Evolutionary conservation across 805 yeast species (phyloP), one percentile per base, ranked within the genome.

Genomic region (Nadsonia fulvescens): DNA sequence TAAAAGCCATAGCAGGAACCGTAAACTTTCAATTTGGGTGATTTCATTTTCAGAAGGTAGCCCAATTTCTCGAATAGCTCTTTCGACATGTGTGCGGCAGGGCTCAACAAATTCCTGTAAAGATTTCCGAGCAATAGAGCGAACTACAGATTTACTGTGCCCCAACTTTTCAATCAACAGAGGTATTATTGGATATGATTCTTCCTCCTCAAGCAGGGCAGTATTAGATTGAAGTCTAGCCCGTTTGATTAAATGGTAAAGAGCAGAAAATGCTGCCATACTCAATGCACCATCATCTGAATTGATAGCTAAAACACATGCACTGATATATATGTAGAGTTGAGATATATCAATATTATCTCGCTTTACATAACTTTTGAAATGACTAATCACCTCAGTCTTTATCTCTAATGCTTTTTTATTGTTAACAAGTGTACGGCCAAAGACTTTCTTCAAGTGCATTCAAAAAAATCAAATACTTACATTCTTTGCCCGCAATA

Each of bases 221-320:
- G 40, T 32, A n/a, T 46, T 42, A 19, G 54, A 46, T 28, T 44
- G 66, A 36, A 51, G 48, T 13, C 56, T 51, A 5, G 56, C 49
- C 6, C 67, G 44, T 32, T 58, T 58, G 13, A 56, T 46, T 9
- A 62, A 36, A 36, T 61, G 60, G 33, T 63, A 58, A 11, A 60
- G 37, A 15, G 63, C 42, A 2, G 63, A 53, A 32, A 61, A 58
- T 1, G 61, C 44, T 9, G 47, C 32, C 1, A 39, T 24, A 8
- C 32, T 34, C n/a, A 38, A 31, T 6, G 32, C 29, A 4, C 25
- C 29, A 13, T 36, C 37, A 4, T 18, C 12, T 11, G 32, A 20
- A 18, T 30, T 24, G 16, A 34, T 28, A 6, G 37, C 45, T 2
- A 23, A 20, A 3, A 10, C 15, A 11, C 25, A 17, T 14, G n/a